Evolutionary conservation across 148 eudicot genomes (phyloP).

Genomic region (Chenopodium suecicum): DNA sequence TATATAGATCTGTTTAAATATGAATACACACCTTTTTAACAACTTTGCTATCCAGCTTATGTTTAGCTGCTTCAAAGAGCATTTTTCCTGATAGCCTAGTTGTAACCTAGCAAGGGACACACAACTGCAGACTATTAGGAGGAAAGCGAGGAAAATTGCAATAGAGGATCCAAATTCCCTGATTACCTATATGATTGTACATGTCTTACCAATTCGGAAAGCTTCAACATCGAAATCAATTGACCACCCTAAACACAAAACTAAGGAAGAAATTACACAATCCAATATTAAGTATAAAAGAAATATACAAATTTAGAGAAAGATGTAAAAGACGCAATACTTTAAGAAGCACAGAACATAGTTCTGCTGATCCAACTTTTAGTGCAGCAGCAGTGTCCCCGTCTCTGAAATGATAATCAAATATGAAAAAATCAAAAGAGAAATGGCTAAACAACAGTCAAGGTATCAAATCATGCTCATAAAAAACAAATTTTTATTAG

Average conservation of each 20-base stretch:
- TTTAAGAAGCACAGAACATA: slow-evolving; percentile 61
- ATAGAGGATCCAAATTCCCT: slow-evolving; percentile 1
- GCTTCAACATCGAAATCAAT: slow-evolving; percentile 31
- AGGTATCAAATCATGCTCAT: not conserved
- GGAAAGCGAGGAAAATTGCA: not conserved
- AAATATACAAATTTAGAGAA: not conserved
- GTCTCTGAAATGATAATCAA: slow-evolving; percentile 44
- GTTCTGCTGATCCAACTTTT: slow-evolving; percentile 60
- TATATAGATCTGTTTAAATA: not conserved
- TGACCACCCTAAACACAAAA: slow-evolving; percentile 33
- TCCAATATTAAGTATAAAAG: not conserved
- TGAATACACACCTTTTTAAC: slow-evolving; percentile 53
- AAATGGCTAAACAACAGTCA: not conserved
- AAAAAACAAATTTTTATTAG: not conserved
- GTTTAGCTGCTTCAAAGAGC: slow-evolving; percentile 67
- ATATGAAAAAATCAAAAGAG: not conserved
- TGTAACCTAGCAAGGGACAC: slow-evolving; percentile 21
- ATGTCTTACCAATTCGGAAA: slow-evolving; percentile 28
- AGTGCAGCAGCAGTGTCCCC: slow-evolving; percentile 53
- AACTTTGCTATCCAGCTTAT: slow-evolving; percentile 59
- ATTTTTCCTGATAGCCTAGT: slow-evolving; percentile 45
- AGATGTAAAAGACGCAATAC: slow-evolving; percentile 34
- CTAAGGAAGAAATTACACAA: slow-evolving; percentile 12
- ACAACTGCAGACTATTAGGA: not conserved
- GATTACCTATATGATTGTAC: not conserved